Evolutionary conservation across 1,139 yeast genomes (phyloP), one percentile per base, ranked within the genome.

Genomic region (Spencermartinsiella ligniputridi): DNA sequence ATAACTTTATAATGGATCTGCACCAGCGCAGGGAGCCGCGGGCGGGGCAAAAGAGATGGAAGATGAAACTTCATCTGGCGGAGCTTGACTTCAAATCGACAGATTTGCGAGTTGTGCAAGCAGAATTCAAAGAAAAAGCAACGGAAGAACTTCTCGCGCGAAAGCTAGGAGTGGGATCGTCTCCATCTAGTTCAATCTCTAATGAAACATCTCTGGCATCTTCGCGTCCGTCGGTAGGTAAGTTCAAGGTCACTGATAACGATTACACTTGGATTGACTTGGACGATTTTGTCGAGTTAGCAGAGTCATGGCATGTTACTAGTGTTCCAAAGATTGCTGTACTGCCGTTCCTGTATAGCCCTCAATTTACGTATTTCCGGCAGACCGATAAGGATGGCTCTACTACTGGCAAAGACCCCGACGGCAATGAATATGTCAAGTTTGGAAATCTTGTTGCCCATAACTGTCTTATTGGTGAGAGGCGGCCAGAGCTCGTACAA

Each of bases 201-300:
- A 39, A 41, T 13, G 41, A 43, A 8, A 22, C 38, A 20, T 29
- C 42, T 18, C 35, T 46, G 5, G 46, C 54, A 1, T 37, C 44
- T 8, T 42, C 50, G 3, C 39, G 51, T 3, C 53, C 54, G 6
- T 44, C 55, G 13, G 41, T 57, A 5, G 63, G 62, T 3, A 63
- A 63, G 39, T 60, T 70, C 44, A 68, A 69, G 30, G 64, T 68
- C 6, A 63, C 65, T 25, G 78, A 72, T 33, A 59, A 63, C 42
- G 87, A 82, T 52, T 61, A 68, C 44, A 62, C 78, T 0, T 92
- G 97, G 97, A 69, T 81, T 42, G 97, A 92, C 59, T 66, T 76
- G 24, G 79, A 85, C 48, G 98, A 92, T 64, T 92, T 81, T 56
- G 71, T 78, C 13, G 97, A 92, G 57, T 67, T 90, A 37, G 87